These are phyloP conservation scores for Penicillium fimorum DNA, from an alignment of 495 filamentous ascomycete genomes.

Conservation along the genomic window DNA sequence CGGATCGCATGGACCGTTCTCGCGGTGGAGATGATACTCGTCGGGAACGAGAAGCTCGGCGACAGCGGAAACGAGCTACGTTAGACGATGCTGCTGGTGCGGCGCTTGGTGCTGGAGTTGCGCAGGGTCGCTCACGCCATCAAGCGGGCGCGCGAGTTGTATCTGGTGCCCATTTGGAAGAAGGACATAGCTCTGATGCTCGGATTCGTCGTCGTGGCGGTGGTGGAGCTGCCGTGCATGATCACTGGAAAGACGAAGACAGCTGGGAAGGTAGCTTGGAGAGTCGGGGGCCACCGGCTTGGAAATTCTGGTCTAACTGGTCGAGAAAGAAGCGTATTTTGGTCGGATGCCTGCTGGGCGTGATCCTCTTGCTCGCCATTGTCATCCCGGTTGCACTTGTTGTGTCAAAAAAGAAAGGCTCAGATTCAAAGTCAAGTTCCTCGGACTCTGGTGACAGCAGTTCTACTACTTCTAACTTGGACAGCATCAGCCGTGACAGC, in stretches of 20 bases:
- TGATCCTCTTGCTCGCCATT: conserved; percentile 65
- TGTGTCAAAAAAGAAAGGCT: conserved; percentile 62
- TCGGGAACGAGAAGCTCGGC: conserved; percentile 31
- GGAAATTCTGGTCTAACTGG: conserved; percentile 35
- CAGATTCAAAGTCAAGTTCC: conserved; percentile 25
- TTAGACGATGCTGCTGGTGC: conserved; percentile 27
- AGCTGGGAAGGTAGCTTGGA: conserved; percentile 36
- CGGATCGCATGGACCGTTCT: conserved; percentile 21
- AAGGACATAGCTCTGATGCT: conserved; percentile 50
- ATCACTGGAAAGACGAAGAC: conserved; percentile 30
- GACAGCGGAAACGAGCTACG: conserved; percentile 31
- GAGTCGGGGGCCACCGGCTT: conserved; percentile 23
- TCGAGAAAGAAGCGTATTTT: conserved; percentile 38
- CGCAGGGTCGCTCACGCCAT: conserved; percentile 32
- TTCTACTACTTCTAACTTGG: conserved; percentile 55
- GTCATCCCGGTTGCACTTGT: conserved; percentile 73
- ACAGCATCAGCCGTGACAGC: conserved; percentile 54
- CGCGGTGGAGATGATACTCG: conserved; percentile 36
- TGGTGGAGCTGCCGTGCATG: conserved; percentile 33
- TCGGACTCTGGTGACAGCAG: conserved; percentile 24
- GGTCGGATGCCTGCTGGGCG: conserved; percentile 35
- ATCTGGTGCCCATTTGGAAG: conserved; percentile 67
- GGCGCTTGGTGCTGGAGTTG: conserved; percentile 25
- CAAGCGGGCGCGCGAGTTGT: conserved; percentile 58
- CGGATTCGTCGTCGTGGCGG: conserved; percentile 41